A percentile compares a stretch with the other conserved stretches of the same genome.
phyloP scores from a whole-genome alignment of 257 asterid species.

The Lycium ferocissimum region DNA sequence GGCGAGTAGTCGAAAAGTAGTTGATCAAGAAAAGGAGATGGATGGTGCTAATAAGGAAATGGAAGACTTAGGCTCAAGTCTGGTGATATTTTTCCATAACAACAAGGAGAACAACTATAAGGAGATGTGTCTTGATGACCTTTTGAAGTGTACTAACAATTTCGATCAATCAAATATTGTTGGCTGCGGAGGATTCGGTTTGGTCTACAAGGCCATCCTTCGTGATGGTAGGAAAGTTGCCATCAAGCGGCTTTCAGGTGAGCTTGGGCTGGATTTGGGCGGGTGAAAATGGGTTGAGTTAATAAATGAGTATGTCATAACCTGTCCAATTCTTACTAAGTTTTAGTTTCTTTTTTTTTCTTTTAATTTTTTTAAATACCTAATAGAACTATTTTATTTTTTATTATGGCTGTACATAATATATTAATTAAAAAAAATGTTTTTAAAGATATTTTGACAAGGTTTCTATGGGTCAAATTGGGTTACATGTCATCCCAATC shows the following conservation, averaged over 20 bases:
- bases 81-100: constrained; percentile 65
- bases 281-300: too few species aligned
- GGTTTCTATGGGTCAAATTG: too few species aligned
- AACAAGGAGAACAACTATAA: constrained; percentile 45
- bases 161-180: constrained; percentile 80
- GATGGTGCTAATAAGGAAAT: constrained; percentile 44
- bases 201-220: constrained; percentile 75
- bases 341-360: too few species aligned
- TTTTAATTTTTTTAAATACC: too few species aligned
- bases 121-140: constrained; percentile 65
- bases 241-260: constrained; percentile 79
- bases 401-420: too few species aligned
- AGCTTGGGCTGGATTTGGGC: background rate
- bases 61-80: constrained; percentile 56
- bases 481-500: too few species aligned
- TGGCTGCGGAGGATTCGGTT: constrained; percentile 90
- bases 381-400: too few species aligned
- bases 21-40: constrained; percentile 48
- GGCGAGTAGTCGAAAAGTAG: constrained; percentile 41
- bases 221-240: constrained; percentile 75
- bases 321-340: too few species aligned
- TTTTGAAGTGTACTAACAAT: constrained; percentile 60
- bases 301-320: too few species aligned
- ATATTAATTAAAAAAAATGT: too few species aligned
- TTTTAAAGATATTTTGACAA: too few species aligned